Percentiles rank a stretch among this genome's conserved stretches.
Evolutionary conservation across 1,284 basidiomycete genomes (phyloP).

Genomic region (Ceratobasidium sp.): DNA sequence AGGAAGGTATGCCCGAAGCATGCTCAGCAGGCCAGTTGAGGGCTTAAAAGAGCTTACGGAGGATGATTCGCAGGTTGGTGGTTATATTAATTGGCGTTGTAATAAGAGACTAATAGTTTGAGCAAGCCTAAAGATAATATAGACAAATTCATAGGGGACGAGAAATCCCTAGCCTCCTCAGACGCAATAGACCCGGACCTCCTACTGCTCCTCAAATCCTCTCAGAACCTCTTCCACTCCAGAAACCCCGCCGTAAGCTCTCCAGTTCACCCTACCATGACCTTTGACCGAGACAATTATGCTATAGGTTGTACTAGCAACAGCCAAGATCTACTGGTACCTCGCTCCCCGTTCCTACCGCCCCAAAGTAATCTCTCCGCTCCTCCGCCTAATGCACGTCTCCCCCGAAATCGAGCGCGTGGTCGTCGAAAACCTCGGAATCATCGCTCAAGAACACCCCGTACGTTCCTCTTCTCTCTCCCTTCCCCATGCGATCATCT

Average conservation of each 20-base stretch:
- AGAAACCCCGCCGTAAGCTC: constrained; percentile 81
- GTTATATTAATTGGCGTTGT: not conserved
- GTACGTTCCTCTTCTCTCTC: constrained; percentile 58
- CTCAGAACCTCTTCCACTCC: constrained; percentile 82
- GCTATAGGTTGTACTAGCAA: constrained; percentile 77
- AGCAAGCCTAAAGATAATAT: constrained; percentile 12
- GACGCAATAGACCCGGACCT: constrained; percentile 78
- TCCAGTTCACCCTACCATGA: constrained; percentile 16
- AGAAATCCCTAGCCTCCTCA: constrained; percentile 24
- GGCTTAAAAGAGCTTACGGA: constrained; percentile 48
- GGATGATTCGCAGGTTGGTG: constrained; percentile 45
- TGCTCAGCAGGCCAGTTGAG: constrained; percentile 77
- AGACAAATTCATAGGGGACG: constrained; percentile 46
- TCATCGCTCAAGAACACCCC: constrained; percentile 69
- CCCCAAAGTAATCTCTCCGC: constrained; percentile 68
- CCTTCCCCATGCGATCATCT: not conserved
- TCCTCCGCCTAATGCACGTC: constrained; percentile 72
- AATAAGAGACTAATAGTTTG: constrained; percentile 7
- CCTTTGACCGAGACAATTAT: not conserved
- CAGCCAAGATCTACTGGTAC: constrained; percentile 77
- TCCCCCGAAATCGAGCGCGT: constrained; percentile 78
- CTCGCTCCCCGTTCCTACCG: constrained; percentile 69
- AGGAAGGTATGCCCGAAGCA: constrained; percentile 82
- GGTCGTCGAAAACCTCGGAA: constrained; percentile 73
- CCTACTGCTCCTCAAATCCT: constrained; percentile 75